Base-by-base conservation (phyloP, 2,329 filamentous ascomycete genomes). In the Pseudogymnoascus verrucosus region DNA sequence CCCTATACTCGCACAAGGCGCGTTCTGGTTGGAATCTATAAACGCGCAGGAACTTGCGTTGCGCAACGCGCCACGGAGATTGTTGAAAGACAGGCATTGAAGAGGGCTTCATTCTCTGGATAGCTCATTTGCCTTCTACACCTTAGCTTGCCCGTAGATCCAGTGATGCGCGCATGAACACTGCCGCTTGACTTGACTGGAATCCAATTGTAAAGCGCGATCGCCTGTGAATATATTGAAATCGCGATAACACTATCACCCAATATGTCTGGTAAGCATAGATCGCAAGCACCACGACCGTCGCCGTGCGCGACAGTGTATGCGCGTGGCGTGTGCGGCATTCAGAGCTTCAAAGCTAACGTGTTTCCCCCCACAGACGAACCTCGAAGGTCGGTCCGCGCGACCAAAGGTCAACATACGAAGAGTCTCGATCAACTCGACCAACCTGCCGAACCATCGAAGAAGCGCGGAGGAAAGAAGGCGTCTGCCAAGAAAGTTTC, bases 401-500 rank as follows among this genome's bases (percentile, higher is more conserved):
- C 93, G 71, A 99, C 95, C 68, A 99, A 99, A 75, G 95, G 95
- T 74, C 93, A 97, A 72, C 92, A 98, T 77, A 89, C 87, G 26
- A 96, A 96, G 77, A 89, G 89, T 68, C 88, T 91, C 70, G 92
- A 96, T 73, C 82, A 89, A 63, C 83, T 90, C 69, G 89, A 91
- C 65, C 80, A 82, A 66, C 79, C 79, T 2, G 73, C 78, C 65
- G 79, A 83, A 64, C 75, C 77, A 7, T 78, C 82, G 62, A 87
- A 87, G 68, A 75, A 74, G 64, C 65, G 62, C 16, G 77, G 70
- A 79, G 79, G 69, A 78, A 87, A 80, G 77, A 88, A 84, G 77
- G 66, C 67, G 81, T 40, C 59, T 16, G n/a, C 59, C 39, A 61
- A 70, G 80, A 68, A 73, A 60, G 73, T 37, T 37, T 64, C 65